phyloP scores from a whole-genome alignment of 306 rosid genomes.

The Medicago ruthenica region DNA sequence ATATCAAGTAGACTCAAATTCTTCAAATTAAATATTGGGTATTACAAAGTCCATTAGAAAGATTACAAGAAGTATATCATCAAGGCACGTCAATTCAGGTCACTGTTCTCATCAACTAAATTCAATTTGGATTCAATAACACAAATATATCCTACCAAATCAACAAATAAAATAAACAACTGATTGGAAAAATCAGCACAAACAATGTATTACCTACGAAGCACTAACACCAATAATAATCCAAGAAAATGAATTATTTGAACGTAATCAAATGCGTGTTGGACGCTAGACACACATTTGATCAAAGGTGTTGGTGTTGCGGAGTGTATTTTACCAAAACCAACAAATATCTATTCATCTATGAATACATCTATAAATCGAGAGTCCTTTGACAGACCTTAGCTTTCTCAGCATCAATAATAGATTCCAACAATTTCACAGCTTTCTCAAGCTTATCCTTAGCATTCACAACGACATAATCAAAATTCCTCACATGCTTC shows the following conservation, averaged over 20 bases:
- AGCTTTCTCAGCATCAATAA: conserved; percentile 90
- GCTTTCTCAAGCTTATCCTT: conserved; percentile 85
- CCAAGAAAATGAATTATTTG: too few species aligned
- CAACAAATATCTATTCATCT: not conserved
- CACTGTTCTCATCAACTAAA: not conserved
- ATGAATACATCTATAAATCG: conserved; percentile 40
- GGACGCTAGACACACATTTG: too few species aligned
- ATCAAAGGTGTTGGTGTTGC: too few species aligned
- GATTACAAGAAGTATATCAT: conserved; percentile 16
- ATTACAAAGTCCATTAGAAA: conserved; percentile 1
- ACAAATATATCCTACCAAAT: conserved; percentile 28
- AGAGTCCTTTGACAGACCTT: conserved; percentile 75
- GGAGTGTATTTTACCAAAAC: not conserved
- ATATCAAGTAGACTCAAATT: not conserved
- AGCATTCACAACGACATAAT: conserved; percentile 86
- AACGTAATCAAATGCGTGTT: too few species aligned
- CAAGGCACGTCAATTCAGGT: not conserved
- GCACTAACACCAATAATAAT: too few species aligned
- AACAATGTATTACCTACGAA: too few species aligned
- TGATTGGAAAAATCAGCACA: too few species aligned
- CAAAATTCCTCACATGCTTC: conserved; percentile 73
- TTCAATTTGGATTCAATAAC: conserved; percentile 34
- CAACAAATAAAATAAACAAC: conserved; percentile 31
- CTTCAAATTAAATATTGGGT: not conserved
- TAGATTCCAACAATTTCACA: conserved; percentile 69